Evolutionary conservation across 2,329 filamentous ascomycete species (phyloP), one percentile per base, ranked within the genome.

Genomic region (Apiospora marii): DNA sequence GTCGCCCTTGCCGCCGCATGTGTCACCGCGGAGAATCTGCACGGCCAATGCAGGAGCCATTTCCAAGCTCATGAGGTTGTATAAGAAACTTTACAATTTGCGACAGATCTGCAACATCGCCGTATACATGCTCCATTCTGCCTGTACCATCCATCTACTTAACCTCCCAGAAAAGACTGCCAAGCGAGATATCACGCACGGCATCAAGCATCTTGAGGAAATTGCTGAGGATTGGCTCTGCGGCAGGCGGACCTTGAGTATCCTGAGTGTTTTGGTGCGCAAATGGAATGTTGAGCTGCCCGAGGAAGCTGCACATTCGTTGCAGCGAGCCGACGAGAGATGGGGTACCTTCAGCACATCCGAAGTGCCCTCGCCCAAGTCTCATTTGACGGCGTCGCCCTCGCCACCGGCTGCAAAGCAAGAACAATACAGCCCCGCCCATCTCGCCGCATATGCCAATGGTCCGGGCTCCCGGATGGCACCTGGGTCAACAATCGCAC

Each of bases 101-200:
- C 91, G 94, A 5, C 96, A 98, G 80, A 98, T 99, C 46, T 97
- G 94, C 84, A 98, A 98, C 79, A 94, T 98, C 77, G 95, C 93
- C 3, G 95, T 98, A 0, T 99, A 99, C 82, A 98, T 98, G 83
- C 89, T 93, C 0, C 96, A 98, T 81, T 96, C 94, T 5, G 95
- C 96, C 43, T 98, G 95, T 80, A 98, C 95, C 0, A 97, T 98
- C 51, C 96, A 98, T 78, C 85, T 99, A 27, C 90, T 99, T 48
- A 98, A 98, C 76, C 86, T 98, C 1, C 95, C 95, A 0, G 95
- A 98, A 77, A 98, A 96, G 84, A 96, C 94, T 43, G 94, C 96
- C 5, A 92, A 91, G 78, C 87, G 96, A 77, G 96, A 98, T 81
- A 94, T 99, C 58, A 92, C 94, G 5, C 95, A 98, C 77, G 95